Evolutionary conservation across 2,329 filamentous ascomycete species (phyloP).

Genomic region (Colletotrichum orchidophilum): DNA sequence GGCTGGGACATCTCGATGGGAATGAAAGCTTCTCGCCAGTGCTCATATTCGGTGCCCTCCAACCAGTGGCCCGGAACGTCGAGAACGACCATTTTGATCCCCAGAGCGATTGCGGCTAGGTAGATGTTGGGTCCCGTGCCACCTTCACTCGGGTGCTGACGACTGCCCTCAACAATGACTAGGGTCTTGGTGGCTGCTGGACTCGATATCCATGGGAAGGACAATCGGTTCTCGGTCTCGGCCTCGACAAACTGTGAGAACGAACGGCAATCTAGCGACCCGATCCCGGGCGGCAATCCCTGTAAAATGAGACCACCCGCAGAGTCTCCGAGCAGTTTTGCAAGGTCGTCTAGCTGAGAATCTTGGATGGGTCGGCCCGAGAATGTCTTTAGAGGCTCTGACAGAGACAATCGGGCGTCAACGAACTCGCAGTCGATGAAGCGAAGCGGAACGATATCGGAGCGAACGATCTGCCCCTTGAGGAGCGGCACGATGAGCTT

Average conservation of each 20-base stretch:
- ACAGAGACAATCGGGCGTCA: background rate
- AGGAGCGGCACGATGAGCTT: background rate
- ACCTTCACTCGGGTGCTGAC: background rate
- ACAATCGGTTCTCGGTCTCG: background rate
- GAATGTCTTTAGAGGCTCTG: background rate
- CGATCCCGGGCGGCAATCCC: background rate
- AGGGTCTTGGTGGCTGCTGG: background rate
- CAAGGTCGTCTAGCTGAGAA: background rate
- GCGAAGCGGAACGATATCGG: background rate
- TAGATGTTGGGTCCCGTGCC: background rate
- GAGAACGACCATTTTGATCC: background rate
- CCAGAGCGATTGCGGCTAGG: background rate
- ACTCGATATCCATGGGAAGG: background rate
- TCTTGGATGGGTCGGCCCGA: background rate
- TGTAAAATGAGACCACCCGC: background rate
- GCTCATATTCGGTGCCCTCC: background rate
- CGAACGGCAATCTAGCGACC: background rate
- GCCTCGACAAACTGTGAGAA: background rate
- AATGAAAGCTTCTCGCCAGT: background rate
- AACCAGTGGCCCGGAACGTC: background rate
- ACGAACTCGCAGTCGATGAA: background rate
- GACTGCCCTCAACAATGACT: background rate
- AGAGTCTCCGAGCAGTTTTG: background rate
- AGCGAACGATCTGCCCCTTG: background rate
- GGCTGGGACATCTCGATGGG: background rate